A percentile compares a stretch with the other conserved stretches of the same genome.
Conservation (phyloP, 2,329 filamentous ascomycete species). For the Phaeophleospora eucalypticola region DNA sequence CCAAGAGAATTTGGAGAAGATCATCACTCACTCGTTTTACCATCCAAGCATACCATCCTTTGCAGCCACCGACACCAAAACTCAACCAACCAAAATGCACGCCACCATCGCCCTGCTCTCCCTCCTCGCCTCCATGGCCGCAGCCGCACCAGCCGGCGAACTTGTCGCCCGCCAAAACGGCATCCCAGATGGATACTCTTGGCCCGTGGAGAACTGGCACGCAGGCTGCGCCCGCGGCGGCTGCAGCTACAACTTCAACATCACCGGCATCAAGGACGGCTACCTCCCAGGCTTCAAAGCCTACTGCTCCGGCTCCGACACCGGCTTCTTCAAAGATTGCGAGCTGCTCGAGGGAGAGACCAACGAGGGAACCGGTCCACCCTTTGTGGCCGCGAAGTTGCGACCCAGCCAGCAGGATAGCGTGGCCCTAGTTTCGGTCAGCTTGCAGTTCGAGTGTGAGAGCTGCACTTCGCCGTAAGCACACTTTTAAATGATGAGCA, state of each 20-base stretch:
- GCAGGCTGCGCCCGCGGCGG: conserved; percentile 9
- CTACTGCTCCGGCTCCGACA: conserved; percentile 10
- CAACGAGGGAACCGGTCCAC: conserved; percentile 6
- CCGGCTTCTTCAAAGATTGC: conserved; percentile 12
- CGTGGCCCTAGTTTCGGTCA: conserved; percentile 9
- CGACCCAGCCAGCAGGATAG: not conserved
- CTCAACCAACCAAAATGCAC: conserved; percentile 6
- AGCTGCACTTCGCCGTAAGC: conserved; percentile 8
- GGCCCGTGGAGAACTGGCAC: conserved; percentile 10
- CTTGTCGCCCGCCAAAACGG: no score
- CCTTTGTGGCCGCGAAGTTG: conserved; percentile 7
- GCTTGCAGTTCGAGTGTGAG: no score
- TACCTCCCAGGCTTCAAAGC: conserved; percentile 11
- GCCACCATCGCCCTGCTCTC: conserved; percentile 5
- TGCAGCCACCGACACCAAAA: no score
- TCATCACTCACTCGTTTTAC: no score
- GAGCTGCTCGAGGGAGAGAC: conserved; percentile 5
- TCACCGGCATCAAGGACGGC: conserved; percentile 1
- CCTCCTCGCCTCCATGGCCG: conserved; percentile 2
- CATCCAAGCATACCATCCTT: no score
- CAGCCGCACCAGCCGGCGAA: not conserved
- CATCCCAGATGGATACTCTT: conserved; percentile 7
- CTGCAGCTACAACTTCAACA: conserved; percentile 16
- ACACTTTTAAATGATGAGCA: no score
- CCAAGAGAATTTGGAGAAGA: no score